Evolutionary conservation across 2,329 filamentous ascomycete species (phyloP).

Genomic region (Curvularia spicifera): DNA sequence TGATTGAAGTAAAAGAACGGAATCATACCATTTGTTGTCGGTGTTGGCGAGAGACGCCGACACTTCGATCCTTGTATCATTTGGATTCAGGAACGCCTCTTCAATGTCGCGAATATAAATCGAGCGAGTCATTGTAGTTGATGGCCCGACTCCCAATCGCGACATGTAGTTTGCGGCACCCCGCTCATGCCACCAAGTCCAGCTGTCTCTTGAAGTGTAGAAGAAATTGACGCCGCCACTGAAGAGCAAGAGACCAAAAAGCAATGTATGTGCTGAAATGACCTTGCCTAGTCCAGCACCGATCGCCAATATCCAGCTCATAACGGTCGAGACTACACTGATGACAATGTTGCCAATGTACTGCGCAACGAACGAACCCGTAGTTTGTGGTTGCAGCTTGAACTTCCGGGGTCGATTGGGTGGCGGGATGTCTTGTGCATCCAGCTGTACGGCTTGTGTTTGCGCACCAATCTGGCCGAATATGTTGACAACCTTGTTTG

Average conservation of each 20-base stretch:
- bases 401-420: conserved; percentile 48
- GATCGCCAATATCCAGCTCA: conserved; percentile 76
- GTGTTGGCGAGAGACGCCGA: conserved; percentile 22
- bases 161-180: conserved; percentile 81
- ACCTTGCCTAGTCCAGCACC: conserved; percentile 71
- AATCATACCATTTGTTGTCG: conserved; percentile 40
- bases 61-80: conserved; percentile 38
- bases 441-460: conserved; percentile 63
- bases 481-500: conserved; percentile 78
- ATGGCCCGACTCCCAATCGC: conserved; percentile 78
- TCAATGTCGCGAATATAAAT: conserved; percentile 85
- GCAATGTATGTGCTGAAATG: conserved; percentile 73
- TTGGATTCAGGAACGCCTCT: conserved; percentile 59
- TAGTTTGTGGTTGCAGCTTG: conserved; percentile 58
- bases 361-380: conserved; percentile 75
- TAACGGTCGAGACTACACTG: conserved; percentile 74
- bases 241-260: conserved; percentile 70
- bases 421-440: conserved; percentile 45
- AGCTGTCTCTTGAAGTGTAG: conserved; percentile 74
- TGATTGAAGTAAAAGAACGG: too few relatives aligned
- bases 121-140: conserved; percentile 80
- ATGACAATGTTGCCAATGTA: conserved; percentile 74
- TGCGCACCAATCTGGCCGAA: conserved; percentile 77
- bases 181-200: conserved; percentile 85
- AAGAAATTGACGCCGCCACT: conserved; percentile 77